Percentiles rank a stretch among this genome's conserved stretches.
Evolutionary conservation across 73 alveolate genomes (phyloP).

Genomic region (Breviolum minutum): DNA sequence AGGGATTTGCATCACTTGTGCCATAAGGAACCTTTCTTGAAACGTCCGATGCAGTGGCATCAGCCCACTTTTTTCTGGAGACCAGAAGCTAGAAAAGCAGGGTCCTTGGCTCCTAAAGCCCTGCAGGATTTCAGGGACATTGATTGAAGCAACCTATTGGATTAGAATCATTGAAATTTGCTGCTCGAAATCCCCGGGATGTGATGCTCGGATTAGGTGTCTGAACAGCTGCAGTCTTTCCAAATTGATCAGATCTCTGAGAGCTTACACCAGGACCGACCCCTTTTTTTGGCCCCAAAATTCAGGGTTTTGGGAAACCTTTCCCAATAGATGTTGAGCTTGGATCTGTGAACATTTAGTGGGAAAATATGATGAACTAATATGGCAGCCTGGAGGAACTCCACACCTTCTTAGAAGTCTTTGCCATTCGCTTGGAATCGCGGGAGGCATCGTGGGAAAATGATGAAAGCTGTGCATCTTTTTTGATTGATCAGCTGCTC

Average conservation of each 20-base stretch:
- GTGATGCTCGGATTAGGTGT: neutral
- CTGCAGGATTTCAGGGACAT: neutral
- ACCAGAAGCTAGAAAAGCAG: neutral
- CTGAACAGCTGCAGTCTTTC: slow-evolving; percentile 1
- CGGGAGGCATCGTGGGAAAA: slow-evolving; percentile 26
- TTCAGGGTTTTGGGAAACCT: neutral
- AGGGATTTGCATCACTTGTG: neutral
- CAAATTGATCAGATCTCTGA: slow-evolving; percentile 48
- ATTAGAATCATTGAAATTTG: no score
- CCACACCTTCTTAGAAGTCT: slow-evolving; percentile 5
- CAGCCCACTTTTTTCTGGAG: neutral
- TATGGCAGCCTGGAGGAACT: neutral
- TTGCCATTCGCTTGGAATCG: slow-evolving; percentile 38
- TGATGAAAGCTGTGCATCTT: neutral
- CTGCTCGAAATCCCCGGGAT: no score
- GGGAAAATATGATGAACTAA: neutral
- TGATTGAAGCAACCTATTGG: neutral
- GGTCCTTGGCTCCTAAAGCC: no score
- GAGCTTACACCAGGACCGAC: slow-evolving; percentile 46
- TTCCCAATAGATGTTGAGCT: no score
- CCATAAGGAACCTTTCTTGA: slow-evolving; percentile 16
- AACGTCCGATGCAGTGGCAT: neutral
- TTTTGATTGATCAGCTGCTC: neutral
- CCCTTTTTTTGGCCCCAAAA: neutral
- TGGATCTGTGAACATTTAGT: no score